These are phyloP conservation scores for Phanerochaete sordida DNA, from an alignment of 768 basidiomycete genomes.

Conservation along the genomic window DNA sequence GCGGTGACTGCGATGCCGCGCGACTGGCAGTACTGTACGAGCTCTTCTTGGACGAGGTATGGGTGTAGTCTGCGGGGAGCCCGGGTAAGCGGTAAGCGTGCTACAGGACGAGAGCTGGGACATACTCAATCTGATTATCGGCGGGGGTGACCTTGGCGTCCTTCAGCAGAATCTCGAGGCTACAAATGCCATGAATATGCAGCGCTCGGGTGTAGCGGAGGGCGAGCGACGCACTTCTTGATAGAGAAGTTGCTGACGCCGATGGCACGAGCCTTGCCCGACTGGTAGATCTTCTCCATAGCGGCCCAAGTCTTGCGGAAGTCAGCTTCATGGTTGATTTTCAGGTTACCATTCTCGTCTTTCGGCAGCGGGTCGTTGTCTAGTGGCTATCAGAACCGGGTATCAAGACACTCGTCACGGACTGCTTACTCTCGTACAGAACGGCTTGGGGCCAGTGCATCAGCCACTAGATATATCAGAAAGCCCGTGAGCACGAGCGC, in stretches of 20 bases:
- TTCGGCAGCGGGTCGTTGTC: conserved; percentile 18
- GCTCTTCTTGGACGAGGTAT: conserved; percentile 44
- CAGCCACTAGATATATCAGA: conserved; percentile 28
- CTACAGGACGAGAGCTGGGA: neutral
- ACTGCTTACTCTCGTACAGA: conserved; percentile 27
- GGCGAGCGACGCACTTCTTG: conserved; percentile 39
- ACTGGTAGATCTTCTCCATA: conserved; percentile 45
- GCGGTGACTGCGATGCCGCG: conserved; percentile 47
- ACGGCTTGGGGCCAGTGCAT: conserved; percentile 47
- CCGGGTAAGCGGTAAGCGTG: too few relatives aligned
- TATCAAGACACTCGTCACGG: neutral
- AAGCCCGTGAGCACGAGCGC: neutral
- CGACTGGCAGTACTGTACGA: conserved; percentile 39
- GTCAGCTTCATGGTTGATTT: conserved; percentile 24
- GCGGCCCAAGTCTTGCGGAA: conserved; percentile 45
- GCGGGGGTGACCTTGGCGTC: conserved; percentile 31
- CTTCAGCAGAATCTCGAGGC: conserved; percentile 26
- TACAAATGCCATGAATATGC: neutral
- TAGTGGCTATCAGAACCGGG: neutral
- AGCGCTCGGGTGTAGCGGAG: neutral
- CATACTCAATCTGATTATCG: conserved; percentile 34
- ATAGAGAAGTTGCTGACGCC: conserved; percentile 61
- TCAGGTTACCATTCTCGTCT: conserved; percentile 33
- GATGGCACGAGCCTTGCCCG: conserved; percentile 46
- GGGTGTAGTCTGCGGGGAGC: conserved; percentile 39